A percentile compares a stretch with the other conserved stretches of the same genome.
Evolutionary conservation across 2,329 filamentous ascomycete genomes (phyloP).

Genomic region (Ceratocystis eucalypticola): DNA sequence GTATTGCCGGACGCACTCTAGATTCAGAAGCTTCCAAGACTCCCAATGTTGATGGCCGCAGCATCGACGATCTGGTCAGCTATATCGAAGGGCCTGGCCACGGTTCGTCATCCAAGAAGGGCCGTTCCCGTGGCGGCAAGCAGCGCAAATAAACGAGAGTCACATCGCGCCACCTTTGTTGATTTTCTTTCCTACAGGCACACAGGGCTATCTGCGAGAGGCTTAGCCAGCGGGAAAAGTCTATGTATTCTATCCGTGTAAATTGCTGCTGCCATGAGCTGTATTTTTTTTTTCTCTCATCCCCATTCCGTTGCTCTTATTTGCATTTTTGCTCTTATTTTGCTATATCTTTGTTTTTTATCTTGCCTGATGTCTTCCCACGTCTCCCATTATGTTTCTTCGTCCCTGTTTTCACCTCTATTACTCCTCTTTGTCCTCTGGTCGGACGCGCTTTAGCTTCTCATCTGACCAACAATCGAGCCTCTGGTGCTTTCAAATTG

Average conservation of each 20-base stretch:
- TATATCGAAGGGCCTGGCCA: constrained; percentile 71
- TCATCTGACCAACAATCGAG: neutral
- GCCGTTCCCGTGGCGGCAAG: constrained; percentile 30
- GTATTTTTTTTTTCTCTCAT: neutral
- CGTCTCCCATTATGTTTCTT: constrained; percentile 1
- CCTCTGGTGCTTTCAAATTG: neutral
- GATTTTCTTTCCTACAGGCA: neutral
- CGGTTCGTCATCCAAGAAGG: constrained; percentile 33
- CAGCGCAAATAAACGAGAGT: constrained; percentile 29
- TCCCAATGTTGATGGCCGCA: constrained; percentile 53
- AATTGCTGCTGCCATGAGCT: neutral
- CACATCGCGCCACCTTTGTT: neutral
- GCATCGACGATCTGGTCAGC: constrained; percentile 82
- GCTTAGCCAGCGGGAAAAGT: neutral
- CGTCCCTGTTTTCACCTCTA: neutral
- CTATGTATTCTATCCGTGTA: neutral
- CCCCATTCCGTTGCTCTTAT: constrained; percentile 12
- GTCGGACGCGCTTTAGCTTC: neutral
- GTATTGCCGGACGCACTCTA: constrained; percentile 24
- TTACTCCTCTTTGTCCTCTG: neutral
- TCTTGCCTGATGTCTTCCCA: neutral
- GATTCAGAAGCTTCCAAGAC: constrained; percentile 7
- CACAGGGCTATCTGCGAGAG: neutral
- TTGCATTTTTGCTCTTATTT: neutral
- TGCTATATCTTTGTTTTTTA: neutral